Conservation (phyloP, 2,329 filamentous ascomycete species). For the Aspergillus arachidicola region DNA sequence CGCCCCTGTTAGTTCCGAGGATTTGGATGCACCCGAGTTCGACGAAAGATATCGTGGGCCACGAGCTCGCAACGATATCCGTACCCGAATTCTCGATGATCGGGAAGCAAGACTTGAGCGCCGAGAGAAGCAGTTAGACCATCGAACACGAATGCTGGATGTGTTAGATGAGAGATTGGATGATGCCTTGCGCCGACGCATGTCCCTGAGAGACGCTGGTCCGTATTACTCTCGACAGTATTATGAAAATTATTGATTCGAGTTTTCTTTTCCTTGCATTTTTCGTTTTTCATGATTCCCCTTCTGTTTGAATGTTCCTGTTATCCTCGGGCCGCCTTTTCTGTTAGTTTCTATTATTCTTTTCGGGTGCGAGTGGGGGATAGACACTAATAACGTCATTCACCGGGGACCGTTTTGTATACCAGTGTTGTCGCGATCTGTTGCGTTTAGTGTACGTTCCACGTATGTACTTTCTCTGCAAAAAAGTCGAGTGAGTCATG, state of each 20-base stretch:
- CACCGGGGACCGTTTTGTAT: not conserved
- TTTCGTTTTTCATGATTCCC: slow-evolving; percentile 1
- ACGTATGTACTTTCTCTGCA: not conserved
- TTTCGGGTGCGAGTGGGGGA: slow-evolving; percentile 10
- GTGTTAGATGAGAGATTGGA: slow-evolving; percentile 25
- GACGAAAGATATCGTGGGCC: slow-evolving; percentile 11
- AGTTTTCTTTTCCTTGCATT: slow-evolving; percentile 7
- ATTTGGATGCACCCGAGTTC: slow-evolving; percentile 13
- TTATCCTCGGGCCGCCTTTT: not conserved
- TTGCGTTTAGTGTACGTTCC: not conserved
- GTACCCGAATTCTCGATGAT: slow-evolving; percentile 31
- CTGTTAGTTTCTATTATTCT: slow-evolving; percentile 5
- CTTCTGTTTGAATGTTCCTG: not conserved
- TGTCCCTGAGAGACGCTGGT: slow-evolving; percentile 22
- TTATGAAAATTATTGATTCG: slow-evolving; percentile 11
- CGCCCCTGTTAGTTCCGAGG: slow-evolving; percentile 15
- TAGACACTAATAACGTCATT: slow-evolving; percentile 9
- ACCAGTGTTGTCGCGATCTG: not conserved
- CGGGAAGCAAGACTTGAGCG: slow-evolving; percentile 29
- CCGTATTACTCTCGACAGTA: slow-evolving; percentile 19
- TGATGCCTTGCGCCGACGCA: slow-evolving; percentile 15
- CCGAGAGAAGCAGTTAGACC: slow-evolving; percentile 27
- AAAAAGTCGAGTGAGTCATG: not conserved
- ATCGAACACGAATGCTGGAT: slow-evolving; percentile 24
- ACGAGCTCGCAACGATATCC: slow-evolving; percentile 26